These are phyloP conservation scores for Mesembryanthemum crystallinum DNA, from an alignment of 148 eudicot genomes.

Conservation along the genomic window DNA sequence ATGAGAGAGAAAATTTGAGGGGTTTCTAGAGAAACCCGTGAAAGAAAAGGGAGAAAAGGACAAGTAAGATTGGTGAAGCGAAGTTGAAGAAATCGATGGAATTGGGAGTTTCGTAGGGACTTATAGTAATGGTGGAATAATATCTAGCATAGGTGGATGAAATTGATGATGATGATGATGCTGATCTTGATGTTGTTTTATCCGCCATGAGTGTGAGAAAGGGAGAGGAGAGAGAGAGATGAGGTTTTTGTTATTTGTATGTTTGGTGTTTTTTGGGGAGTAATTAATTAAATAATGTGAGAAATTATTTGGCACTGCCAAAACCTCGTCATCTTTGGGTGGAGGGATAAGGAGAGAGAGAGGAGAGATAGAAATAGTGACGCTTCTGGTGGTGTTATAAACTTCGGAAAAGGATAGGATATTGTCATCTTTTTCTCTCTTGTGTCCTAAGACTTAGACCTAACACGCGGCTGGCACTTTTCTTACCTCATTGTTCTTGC, in stretches of 20 bases:
- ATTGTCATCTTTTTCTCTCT: no score
- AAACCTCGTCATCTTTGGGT: no score
- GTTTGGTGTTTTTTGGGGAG: background rate
- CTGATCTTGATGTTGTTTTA: constrained; percentile 26
- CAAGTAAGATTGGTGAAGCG: background rate
- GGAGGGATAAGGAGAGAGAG: no score
- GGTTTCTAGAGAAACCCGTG: constrained; percentile 19
- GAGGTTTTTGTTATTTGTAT: constrained; percentile 11
- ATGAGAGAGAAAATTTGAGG: background rate
- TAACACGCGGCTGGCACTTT: no score
- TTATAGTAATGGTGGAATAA: constrained; percentile 5
- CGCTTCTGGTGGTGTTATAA: background rate
- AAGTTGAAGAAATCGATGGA: constrained; percentile 17
- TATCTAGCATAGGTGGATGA: constrained; percentile 19
- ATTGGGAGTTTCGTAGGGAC: constrained; percentile 19
- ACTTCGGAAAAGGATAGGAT: background rate
- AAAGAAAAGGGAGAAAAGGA: constrained; percentile 5
- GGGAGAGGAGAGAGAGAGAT: constrained; percentile 15
- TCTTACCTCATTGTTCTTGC: no score
- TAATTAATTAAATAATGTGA: background rate
- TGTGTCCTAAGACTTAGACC: no score
- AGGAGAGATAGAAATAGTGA: no score
- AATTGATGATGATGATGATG: no score
- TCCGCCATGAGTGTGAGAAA: constrained; percentile 36
- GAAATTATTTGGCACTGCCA: no score